Evolutionary conservation across 1,139 yeast species (phyloP).

Genomic region (Nakaseomyces nivariensis): DNA sequence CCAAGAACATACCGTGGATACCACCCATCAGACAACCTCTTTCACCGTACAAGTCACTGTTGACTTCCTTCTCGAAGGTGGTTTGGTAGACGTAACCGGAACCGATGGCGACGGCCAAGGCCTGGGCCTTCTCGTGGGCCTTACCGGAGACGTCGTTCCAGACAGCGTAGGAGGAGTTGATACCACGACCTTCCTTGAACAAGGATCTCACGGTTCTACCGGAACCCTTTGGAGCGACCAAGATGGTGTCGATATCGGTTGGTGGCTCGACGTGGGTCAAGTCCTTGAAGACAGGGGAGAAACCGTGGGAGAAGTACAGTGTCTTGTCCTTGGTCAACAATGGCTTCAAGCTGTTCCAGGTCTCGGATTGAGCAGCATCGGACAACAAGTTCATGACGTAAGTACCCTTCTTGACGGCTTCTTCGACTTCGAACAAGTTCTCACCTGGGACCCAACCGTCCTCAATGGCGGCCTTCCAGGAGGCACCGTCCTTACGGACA

Average conservation of each 20-base stretch:
- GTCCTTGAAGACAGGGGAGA: constrained; percentile 98
- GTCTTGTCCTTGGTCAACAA: constrained; percentile 94
- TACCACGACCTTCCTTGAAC: constrained; percentile 99
- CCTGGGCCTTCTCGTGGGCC: constrained; percentile 98
- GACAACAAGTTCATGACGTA: constrained; percentile 95
- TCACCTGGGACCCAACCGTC: constrained; percentile 99
- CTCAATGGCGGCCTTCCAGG: constrained; percentile 98
- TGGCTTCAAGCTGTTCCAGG: constrained; percentile 84
- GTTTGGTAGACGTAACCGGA: constrained; percentile 99
- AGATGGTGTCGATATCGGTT: constrained; percentile 86
- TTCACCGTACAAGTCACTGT: constrained; percentile 99
- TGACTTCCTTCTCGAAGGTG: constrained; percentile 97
- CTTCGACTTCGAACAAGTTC: constrained; percentile 88
- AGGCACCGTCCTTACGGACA: constrained; percentile 97
- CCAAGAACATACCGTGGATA: constrained; percentile 99
- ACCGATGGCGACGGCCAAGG: constrained; percentile 97
- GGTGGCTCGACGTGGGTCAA: constrained; percentile 96
- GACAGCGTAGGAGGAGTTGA: constrained; percentile 97
- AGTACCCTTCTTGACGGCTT: constrained; percentile 88
- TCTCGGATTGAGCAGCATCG: constrained; percentile 99
- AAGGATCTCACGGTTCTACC: constrained; percentile 99
- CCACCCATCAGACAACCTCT: constrained; percentile 99
- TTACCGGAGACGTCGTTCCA: constrained; percentile 99
- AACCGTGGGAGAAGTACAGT: constrained; percentile 97
- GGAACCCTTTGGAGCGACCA: constrained; percentile 99